Base-by-base conservation (phyloP, 1,284 basidiomycete genomes). In the Fistulinella cinereoalba region DNA sequence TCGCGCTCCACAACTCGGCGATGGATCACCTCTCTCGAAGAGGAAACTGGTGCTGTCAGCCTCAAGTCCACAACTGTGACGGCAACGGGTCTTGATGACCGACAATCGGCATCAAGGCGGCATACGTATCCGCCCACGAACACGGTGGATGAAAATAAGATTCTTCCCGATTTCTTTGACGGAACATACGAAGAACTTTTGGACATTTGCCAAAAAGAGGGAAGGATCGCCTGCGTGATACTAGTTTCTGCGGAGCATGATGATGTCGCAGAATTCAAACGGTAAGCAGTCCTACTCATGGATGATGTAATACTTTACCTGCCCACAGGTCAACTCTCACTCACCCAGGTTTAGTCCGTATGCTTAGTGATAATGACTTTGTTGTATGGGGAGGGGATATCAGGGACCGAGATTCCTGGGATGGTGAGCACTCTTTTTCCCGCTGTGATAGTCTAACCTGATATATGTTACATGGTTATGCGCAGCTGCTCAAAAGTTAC, bases 231-330 rank as follows among this genome's bases (percentile, higher is more conserved):
- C 0, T 88, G 90, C 56, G 79, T 95, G 1, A 69, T 97, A 1
- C 73, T 98, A n/a, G 84, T 93, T 40, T 92, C 89, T 58, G 82
- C 83, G 29, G 93, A 97, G 59, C 94, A 98, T 57, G 91, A 96
- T 60, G 85, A 95, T 57, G 88, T 88, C 32, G 73, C 83, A 1
- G 83, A 84, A 54, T 97, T 97, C 72, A 94, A 94, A 68, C 76
- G 83, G 83, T 85, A 40, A 23, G 75, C 55, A 3, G 34, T 38
- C 24, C 34, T 28, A 21, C 9, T 25, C 34, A 13, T 18, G 6
- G 19, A 37, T 8, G 6, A 31, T 32, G 3, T 3, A 13, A 15
- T n/a, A 12, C 23, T 43, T 58, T 37, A 56, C 24, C 16, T 12
- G n/a, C 21, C 44, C 5, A 36, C 13, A 90, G 88, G 50, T 77